These are phyloP conservation scores for Aureobasidium sp. DNA, from an alignment of 2,329 filamentous ascomycete genomes.

Conservation along the genomic window DNA sequence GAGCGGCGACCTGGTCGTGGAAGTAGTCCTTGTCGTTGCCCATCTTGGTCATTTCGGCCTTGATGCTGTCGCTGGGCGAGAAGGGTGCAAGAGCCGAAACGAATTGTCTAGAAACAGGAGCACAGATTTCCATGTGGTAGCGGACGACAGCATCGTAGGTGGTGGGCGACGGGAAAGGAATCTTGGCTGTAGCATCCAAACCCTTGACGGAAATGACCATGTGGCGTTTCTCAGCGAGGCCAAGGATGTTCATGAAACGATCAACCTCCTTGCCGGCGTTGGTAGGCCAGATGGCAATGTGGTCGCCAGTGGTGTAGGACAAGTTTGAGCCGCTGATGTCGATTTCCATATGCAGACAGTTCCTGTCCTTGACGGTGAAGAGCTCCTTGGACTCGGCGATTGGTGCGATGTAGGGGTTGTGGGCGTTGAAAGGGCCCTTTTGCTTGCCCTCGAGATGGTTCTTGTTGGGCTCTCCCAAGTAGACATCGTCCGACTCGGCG, in stretches of 20 bases:
- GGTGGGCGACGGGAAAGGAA: constrained; percentile 93
- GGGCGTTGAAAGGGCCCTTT: constrained; percentile 87
- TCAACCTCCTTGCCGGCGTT: constrained; percentile 91
- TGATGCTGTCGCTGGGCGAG: constrained; percentile 72
- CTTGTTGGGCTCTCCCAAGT: constrained; percentile 73
- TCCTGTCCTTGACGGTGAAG: constrained; percentile 80
- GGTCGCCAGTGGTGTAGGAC: constrained; percentile 91
- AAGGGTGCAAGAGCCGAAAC: constrained; percentile 80
- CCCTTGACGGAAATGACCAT: constrained; percentile 81
- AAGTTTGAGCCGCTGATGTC: constrained; percentile 84
- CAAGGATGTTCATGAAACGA: constrained; percentile 72
- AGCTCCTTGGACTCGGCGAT: constrained; percentile 85
- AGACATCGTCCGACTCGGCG: constrained; percentile 70
- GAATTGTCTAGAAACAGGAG: constrained; percentile 92
- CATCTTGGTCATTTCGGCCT: constrained; percentile 79
- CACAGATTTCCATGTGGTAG: constrained; percentile 95
- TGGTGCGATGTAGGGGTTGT: constrained; percentile 81
- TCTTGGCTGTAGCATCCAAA: constrained; percentile 89
- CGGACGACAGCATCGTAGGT: constrained; percentile 89
- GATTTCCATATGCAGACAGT: constrained; percentile 94
- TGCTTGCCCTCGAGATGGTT: constrained; percentile 78
- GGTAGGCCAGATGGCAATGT: constrained; percentile 94
- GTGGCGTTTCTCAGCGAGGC: constrained; percentile 66
- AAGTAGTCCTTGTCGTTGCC: constrained; percentile 95
- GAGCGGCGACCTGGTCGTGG: constrained; percentile 69